Evolutionary conservation across 192 early-diverging fungal genomes (phyloP).

Genomic region (Coemansia aciculifera): DNA sequence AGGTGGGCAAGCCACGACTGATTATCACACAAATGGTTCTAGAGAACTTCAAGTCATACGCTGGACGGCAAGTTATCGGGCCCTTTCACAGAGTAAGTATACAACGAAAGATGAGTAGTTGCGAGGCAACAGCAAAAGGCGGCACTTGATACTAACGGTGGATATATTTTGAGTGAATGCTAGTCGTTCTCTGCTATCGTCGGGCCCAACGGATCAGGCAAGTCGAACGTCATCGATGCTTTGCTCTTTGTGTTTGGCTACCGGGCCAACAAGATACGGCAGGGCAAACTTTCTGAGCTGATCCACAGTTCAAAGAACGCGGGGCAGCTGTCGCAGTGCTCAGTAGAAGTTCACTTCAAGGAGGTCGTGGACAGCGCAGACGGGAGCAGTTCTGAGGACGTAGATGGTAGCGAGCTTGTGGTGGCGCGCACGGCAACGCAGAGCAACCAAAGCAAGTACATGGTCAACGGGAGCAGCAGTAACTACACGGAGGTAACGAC

Average conservation of each 20-base stretch:
- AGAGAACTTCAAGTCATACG: slow-evolving; percentile 96
- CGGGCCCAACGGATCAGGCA: slow-evolving; percentile 97
- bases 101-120: not conserved
- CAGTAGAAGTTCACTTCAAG: slow-evolving; percentile 92
- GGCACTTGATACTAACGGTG: not conserved
- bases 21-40: slow-evolving; percentile 84
- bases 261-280: slow-evolving; percentile 94
- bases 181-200: slow-evolving; percentile 76
- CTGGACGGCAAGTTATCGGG: slow-evolving; percentile 86
- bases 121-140: not conserved
- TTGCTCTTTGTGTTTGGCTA: slow-evolving; percentile 99
- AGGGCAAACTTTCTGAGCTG: slow-evolving; percentile 90
- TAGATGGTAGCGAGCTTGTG: slow-evolving; percentile 71
- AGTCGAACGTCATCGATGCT: slow-evolving; percentile 98
- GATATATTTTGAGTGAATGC: not conserved
- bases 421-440: slow-evolving; percentile 72
- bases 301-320: slow-evolving; percentile 88
- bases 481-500: slow-evolving; percentile 82
- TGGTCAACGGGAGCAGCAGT: slow-evolving; percentile 65
- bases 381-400: slow-evolving; percentile 59
- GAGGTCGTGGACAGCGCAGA: slow-evolving; percentile 82
- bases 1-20: slow-evolving; percentile 49
- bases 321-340: slow-evolving; percentile 71
- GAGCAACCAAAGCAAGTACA: slow-evolving; percentile 76
- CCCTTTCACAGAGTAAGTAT: slow-evolving; percentile 91